Base-by-base conservation (phyloP, 495 filamentous ascomycete species). In the Clavariopsis aquatica region DNA sequence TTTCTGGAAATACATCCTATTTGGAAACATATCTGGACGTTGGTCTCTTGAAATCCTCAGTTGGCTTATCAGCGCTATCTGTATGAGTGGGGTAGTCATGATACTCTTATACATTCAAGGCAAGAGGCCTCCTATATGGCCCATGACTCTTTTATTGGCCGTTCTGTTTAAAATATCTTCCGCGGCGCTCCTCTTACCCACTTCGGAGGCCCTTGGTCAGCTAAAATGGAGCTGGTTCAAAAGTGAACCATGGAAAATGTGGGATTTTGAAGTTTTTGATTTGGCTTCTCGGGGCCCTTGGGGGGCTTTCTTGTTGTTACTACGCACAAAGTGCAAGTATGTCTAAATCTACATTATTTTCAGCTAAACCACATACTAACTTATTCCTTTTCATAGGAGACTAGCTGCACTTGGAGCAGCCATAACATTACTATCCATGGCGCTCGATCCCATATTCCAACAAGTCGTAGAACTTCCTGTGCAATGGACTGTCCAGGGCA, bases 221-320 rank as follows among this genome's bases (percentile, higher is more conserved):
- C 49, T 71, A 38, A 71, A 71, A 34, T 70, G 68, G 68, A 63
- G 45, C n/a, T 70, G 68, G 68, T 64, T 71, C 29, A 26, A 46
- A 53, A 31, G 55, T 1, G 6, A 29, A 71, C 8, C 59, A 64
- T 19, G n/a, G n/a, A 68, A 68, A 52, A 60, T 68, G 43, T 56
- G 43, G 58, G 68, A 71, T 36, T 71, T 71, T 52, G 68, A 71
- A 26, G 55, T 64, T 10, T 71, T 71, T 36, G 68, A 71, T 36
- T 41, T 57, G n/a, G 68, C 68, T 26, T 64, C 58, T 24, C 27
- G 68, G 24, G 68, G 68, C 0, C 64, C 64, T 2, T 71, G 64
- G 68, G 68, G 68, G 1, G 52, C 64, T 24, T 27, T 71, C 2
- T 15, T 68, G 8, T 41, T 71, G n/a, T 31, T 71, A 12, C 23